Percentiles rank a stretch among this genome's conserved stretches.
Conservation (phyloP, 768 basidiomycete species). For the Trichaptum fuscoviolaceum region DNA sequence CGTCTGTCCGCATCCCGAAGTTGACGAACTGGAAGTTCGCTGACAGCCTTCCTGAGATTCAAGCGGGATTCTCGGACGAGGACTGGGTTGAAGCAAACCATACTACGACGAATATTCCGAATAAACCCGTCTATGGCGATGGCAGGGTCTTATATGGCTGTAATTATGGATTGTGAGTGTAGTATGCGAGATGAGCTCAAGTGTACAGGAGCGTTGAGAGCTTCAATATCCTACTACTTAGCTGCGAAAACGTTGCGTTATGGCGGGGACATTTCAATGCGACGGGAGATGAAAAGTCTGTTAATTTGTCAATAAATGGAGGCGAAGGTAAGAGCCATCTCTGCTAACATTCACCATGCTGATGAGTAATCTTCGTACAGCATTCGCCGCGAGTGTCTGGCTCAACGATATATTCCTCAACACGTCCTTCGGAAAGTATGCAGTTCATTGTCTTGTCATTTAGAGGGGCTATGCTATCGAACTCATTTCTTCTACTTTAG, state of each 20-base stretch:
- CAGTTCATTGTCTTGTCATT: constrained; percentile 4
- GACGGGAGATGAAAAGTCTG: constrained; percentile 49
- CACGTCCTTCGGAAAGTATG: constrained; percentile 72
- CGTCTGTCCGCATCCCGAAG: constrained; percentile 37
- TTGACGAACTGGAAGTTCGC: constrained; percentile 69
- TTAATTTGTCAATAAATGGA: constrained; percentile 76
- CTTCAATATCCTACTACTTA: constrained; percentile 20
- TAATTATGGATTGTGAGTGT: constrained; percentile 76
- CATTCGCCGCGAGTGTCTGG: constrained; percentile 82
- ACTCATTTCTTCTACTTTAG: constrained; percentile 25
- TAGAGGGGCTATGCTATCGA: not conserved
- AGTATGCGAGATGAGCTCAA: not conserved
- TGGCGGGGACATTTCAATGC: constrained; percentile 71
- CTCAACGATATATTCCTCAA: constrained; percentile 66
- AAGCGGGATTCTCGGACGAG: constrained; percentile 50
- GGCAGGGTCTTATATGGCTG: constrained; percentile 76
- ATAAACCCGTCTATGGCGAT: constrained; percentile 66
- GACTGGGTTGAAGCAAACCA: constrained; percentile 64
- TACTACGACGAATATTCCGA: constrained; percentile 68
- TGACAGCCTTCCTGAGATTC: constrained; percentile 71
- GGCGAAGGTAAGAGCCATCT: constrained; percentile 53
- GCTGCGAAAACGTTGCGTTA: constrained; percentile 77
- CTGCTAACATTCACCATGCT: not conserved
- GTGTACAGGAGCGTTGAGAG: constrained; percentile 6
- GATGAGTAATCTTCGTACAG: constrained; percentile 28